These are phyloP conservation scores for Scedosporium boydii DNA, from an alignment of 2,329 filamentous ascomycete genomes.

Conservation along the genomic window DNA sequence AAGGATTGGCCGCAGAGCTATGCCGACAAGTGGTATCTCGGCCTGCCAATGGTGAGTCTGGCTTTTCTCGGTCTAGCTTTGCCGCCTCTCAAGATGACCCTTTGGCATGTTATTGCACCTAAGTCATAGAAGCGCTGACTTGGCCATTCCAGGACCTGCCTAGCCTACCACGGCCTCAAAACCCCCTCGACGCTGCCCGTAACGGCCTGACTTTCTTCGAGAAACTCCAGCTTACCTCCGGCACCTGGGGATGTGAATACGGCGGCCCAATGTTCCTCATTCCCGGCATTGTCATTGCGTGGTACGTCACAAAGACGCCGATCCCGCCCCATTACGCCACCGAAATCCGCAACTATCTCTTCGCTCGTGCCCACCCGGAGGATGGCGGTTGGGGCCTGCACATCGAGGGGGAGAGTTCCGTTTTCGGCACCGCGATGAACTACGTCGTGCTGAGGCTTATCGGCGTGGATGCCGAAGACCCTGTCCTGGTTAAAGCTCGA, in stretches of 20 bases:
- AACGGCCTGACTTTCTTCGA: conserved; percentile 88
- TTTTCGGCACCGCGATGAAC: conserved; percentile 84
- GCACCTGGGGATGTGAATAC: conserved; percentile 96
- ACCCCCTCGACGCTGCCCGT: conserved; percentile 63
- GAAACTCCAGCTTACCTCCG: conserved; percentile 75
- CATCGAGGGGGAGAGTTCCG: conserved; percentile 85
- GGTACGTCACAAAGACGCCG: conserved; percentile 82
- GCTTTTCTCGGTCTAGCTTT: background rate
- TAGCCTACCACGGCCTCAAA: conserved; percentile 58
- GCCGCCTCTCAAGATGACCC: no score
- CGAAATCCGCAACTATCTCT: conserved; percentile 89
- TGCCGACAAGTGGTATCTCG: conserved; percentile 85
- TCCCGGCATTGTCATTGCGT: conserved; percentile 73
- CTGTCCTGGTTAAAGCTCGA: conserved; percentile 76
- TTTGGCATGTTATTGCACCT: background rate
- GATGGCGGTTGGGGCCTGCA: conserved; percentile 98
- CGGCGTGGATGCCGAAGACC: conserved; percentile 74
- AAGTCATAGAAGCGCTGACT: conserved; percentile 3
- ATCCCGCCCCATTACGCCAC: conserved; percentile 71
- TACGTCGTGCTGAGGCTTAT: conserved; percentile 74
- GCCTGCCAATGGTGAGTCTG: conserved; percentile 61
- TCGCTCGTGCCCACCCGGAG: conserved; percentile 70
- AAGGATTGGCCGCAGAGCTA: conserved; percentile 75
- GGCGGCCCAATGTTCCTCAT: conserved; percentile 95
- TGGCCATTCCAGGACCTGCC: conserved; percentile 54